These are phyloP conservation scores for Cladosporium sp. DNA, from an alignment of 2,329 filamentous ascomycete genomes.

Conservation along the genomic window DNA sequence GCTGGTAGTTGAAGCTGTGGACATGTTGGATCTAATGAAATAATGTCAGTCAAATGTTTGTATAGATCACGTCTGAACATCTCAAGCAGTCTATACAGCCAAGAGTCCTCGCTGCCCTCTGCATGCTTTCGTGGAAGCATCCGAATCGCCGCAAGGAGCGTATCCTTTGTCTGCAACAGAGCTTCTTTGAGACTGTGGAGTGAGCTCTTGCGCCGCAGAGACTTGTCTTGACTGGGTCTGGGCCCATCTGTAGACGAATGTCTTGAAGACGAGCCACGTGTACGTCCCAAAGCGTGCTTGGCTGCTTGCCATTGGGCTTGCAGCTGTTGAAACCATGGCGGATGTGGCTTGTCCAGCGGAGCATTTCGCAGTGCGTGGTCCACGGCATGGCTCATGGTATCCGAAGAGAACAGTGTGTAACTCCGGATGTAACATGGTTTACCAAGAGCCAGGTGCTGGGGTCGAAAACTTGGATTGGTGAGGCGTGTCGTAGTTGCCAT, in stretches of 20 bases:
- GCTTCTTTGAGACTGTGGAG: slow-evolving; percentile 11
- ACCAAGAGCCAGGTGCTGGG: slow-evolving; percentile 2
- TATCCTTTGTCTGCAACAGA: slow-evolving; percentile 11
- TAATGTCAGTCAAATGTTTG: slow-evolving; percentile 1
- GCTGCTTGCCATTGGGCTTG: slow-evolving; percentile 16
- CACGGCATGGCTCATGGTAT: slow-evolving; percentile 1
- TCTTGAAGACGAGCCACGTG: neutral
- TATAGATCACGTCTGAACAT: neutral
- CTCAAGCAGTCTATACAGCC: slow-evolving; percentile 2
- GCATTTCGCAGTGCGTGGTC: slow-evolving; percentile 16
- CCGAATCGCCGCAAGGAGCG: neutral
- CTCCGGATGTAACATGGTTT: neutral
- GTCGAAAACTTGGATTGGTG: neutral
- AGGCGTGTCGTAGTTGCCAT: slow-evolving; percentile 6
- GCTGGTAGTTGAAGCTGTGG: neutral
- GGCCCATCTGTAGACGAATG: neutral
- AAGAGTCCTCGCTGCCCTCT: neutral
- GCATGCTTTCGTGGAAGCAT: neutral
- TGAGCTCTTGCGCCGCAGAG: neutral
- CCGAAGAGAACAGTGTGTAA: neutral
- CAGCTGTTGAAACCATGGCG: slow-evolving; percentile 16
- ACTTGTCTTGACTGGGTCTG: neutral
- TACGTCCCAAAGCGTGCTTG: neutral
- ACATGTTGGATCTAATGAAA: slow-evolving; percentile 7
- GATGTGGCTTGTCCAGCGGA: slow-evolving; percentile 10